Conservation (phyloP, 345 rosid genomes). For the rapeseed (Brassica napus) region DNA sequence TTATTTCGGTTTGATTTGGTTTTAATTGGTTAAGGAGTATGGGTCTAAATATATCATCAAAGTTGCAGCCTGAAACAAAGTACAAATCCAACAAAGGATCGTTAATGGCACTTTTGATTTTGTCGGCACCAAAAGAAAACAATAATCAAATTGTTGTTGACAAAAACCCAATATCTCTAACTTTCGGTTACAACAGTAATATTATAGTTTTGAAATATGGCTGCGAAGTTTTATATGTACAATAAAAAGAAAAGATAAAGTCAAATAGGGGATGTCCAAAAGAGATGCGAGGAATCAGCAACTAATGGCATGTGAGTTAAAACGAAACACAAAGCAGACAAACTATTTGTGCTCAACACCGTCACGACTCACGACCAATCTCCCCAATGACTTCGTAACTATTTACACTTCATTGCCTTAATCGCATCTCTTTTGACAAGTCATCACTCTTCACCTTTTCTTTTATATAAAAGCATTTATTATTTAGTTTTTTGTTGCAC, state of each 20-base stretch:
- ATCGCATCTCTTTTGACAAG: slow-evolving; percentile 49
- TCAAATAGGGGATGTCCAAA: slow-evolving; percentile 28
- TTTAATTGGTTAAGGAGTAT: no score
- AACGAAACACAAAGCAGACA: slow-evolving; percentile 27
- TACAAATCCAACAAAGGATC: slow-evolving; percentile 22
- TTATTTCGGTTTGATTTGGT: no score
- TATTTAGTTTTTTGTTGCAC: slow-evolving; percentile 4
- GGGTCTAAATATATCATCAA: neutral
- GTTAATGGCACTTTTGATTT: slow-evolving; percentile 27
- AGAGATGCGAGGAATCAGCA: slow-evolving; percentile 15
- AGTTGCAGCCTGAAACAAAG: slow-evolving; percentile 15
- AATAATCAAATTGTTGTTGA: neutral
- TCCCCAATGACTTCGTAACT: slow-evolving; percentile 36
- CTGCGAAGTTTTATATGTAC: neutral
- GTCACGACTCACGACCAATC: slow-evolving; percentile 40
- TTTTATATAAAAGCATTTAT: neutral
- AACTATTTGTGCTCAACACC: slow-evolving; percentile 31
- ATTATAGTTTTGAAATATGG: slow-evolving; percentile 1
- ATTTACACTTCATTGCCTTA: slow-evolving; percentile 42
- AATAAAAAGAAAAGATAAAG: neutral
- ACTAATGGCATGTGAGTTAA: slow-evolving; percentile 38
- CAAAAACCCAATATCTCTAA: slow-evolving; percentile 2
- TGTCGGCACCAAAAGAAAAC: slow-evolving; percentile 33
- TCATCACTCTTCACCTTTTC: slow-evolving; percentile 40
- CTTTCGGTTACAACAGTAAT: slow-evolving; percentile 16